phyloP scores from a whole-genome alignment of 257 asterid genomes.

The Salvia splendens region DNA sequence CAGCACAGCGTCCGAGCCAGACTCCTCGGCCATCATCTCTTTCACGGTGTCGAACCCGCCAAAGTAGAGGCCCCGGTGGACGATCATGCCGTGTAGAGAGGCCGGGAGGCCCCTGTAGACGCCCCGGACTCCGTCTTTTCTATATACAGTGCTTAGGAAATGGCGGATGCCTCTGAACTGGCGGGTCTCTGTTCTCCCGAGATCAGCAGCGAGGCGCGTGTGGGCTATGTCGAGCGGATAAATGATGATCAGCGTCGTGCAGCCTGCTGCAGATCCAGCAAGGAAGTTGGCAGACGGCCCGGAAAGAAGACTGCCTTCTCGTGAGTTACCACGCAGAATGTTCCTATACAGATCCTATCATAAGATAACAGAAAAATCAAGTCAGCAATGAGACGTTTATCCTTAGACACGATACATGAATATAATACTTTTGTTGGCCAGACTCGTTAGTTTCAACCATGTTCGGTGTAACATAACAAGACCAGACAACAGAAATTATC shows the following conservation, averaged over 20 bases:
- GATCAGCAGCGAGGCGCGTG: conserved; percentile 95
- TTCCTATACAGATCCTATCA: conserved; percentile 78
- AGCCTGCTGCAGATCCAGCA: conserved; percentile 93
- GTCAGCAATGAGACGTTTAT: not conserved
- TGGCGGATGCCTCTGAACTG: conserved; percentile 84
- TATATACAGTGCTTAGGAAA: conserved; percentile 59
- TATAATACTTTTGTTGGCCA: not conserved
- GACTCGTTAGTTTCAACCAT: no score
- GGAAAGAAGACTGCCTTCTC: conserved; percentile 54
- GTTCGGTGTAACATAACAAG: not conserved
- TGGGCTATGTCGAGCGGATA: conserved; percentile 97
- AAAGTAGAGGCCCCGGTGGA: conserved; percentile 87
- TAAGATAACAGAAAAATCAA: conserved; percentile 11
- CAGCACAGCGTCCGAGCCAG: conserved; percentile 56
- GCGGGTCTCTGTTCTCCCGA: conserved; percentile 71
- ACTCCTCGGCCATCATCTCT: conserved; percentile 57
- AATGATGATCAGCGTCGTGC: conserved; percentile 80
- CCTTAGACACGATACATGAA: no score
- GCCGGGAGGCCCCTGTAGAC: conserved; percentile 90
- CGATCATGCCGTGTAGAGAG: conserved; percentile 87
- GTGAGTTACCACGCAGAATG: conserved; percentile 59
- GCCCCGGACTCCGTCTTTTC: conserved; percentile 74
- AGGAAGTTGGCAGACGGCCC: conserved; percentile 74
- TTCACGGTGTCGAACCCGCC: conserved; percentile 88
- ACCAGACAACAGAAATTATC: not conserved